phyloP scores from a whole-genome alignment of 2,329 filamentous ascomycete genomes.

The Daldinia sp. region DNA sequence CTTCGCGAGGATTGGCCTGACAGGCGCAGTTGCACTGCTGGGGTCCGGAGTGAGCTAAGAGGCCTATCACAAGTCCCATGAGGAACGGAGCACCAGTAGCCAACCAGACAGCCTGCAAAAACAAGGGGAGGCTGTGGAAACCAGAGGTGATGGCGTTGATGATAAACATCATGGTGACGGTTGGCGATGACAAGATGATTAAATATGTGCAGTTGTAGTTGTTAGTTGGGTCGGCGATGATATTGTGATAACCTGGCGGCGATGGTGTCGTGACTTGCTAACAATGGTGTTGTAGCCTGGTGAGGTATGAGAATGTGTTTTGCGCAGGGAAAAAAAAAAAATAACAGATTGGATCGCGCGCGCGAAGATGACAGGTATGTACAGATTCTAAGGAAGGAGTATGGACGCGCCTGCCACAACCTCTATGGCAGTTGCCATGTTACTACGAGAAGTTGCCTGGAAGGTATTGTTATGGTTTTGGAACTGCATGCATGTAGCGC shows the following conservation, averaged over 20 bases:
- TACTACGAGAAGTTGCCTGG: not conserved
- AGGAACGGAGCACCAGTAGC: no score
- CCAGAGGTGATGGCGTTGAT: not conserved
- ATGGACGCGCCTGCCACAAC: not conserved
- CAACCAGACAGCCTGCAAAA: no score
- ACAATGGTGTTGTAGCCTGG: not conserved
- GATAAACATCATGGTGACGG: not conserved
- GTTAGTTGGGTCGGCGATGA: no score
- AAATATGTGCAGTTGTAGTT: not conserved
- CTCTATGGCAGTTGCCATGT: not conserved
- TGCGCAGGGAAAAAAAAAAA: not conserved
- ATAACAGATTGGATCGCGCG: no score
- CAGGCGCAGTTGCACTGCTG: no score
- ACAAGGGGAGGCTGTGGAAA: not conserved
- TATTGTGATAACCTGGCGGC: no score
- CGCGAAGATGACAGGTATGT: no score
- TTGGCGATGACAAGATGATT: not conserved
- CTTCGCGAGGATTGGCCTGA: no score
- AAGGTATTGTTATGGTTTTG: not conserved
- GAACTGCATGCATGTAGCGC: not conserved
- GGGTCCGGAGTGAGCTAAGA: no score
- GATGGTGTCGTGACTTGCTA: no score
- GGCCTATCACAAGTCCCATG: no score
- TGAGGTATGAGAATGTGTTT: not conserved
- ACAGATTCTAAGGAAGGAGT: not conserved